phyloP scores from a whole-genome alignment of 495 filamentous ascomycete genomes.

The Umbilicaria muhlenbergii region DNA sequence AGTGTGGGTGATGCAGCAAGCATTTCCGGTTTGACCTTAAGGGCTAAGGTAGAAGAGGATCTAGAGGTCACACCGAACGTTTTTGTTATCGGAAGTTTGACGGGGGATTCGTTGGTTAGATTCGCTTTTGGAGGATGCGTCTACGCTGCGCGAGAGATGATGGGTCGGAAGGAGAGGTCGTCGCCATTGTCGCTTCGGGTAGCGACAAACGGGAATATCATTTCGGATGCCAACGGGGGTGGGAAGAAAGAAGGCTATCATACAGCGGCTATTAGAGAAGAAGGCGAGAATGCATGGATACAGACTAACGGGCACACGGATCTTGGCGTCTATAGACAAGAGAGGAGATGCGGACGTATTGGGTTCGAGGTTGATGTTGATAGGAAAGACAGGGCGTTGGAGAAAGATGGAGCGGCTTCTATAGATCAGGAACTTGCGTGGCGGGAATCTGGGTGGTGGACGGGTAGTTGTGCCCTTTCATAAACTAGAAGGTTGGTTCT shows the following conservation, averaged over 20 bases:
- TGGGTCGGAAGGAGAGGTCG: slow-evolving; percentile 5
- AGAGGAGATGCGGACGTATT: no score
- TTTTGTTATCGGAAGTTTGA: slow-evolving; percentile 48
- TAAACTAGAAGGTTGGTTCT: no score
- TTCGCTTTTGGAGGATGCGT: slow-evolving; percentile 49
- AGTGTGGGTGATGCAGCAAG: slow-evolving; percentile 14
- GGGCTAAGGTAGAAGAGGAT: slow-evolving; percentile 34
- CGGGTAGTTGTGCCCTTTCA: no score
- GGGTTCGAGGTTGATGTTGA: no score
- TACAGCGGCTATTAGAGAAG: neutral
- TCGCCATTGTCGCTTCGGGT: no score
- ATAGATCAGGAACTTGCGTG: no score
- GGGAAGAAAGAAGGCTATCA: no score
- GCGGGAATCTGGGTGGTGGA: no score
- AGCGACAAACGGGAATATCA: neutral
- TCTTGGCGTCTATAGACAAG: neutral
- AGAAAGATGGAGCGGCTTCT: no score
- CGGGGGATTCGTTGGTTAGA: slow-evolving; percentile 48
- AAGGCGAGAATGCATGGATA: neutral
- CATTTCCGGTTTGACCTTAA: slow-evolving; percentile 40
- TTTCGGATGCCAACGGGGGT: neutral
- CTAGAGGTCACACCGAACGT: slow-evolving; percentile 38
- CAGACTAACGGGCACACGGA: neutral
- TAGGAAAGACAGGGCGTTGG: no score
- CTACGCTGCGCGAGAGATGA: slow-evolving; percentile 39